Base-by-base conservation (phyloP, 257 asterid species). In the Nicotiana sylvestris region DNA sequence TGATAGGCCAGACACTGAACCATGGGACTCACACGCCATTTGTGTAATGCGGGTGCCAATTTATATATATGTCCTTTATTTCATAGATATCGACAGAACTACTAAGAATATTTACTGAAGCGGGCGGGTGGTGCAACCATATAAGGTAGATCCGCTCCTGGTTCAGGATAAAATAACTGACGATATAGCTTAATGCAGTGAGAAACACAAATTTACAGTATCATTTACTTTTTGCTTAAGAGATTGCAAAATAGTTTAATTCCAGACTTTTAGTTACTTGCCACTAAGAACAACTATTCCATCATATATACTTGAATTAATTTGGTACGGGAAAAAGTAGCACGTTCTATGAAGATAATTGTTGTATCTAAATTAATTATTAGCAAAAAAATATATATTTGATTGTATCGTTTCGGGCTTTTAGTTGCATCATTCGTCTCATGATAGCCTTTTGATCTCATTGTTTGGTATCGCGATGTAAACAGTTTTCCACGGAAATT, bases 161-260 rank as follows among this genome's bases (percentile, higher is more conserved):
- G 82, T 61, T 79, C 82, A n/a, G 82, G 82, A 5, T 79, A 61
- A 65, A 79, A 79, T 39, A 79, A 43, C 72, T 65, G 82, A 30
- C 82, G 82, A 65, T 79, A 74, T 6, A 74, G 27, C 27, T 74
- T 39, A 74, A 43, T 39, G 11, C n/a, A 6, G 12, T 70, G 58
- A 21, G 12, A 21, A 21, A 37, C 27, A 69, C 32, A 17, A 37
- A 18, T 37, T 37, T 16, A 68, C 18, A 60, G 8, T 37, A 9
- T 37, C 18, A 69, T 9, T 18, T 18, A 69, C 77, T 37, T 33
- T 9, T 39, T 39, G 13, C 77, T 69, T 39, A 39, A 39, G 33
- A 68, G 32, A 68, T 37, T 18, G 0, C 30, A 39, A 69, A 69
- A 39, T 7, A 39, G 11, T 12, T 18, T 67, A 67, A 13, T 67